Evolutionary conservation across 345 rosid genomes (phyloP).

Genomic region (Linum trigynum): DNA sequence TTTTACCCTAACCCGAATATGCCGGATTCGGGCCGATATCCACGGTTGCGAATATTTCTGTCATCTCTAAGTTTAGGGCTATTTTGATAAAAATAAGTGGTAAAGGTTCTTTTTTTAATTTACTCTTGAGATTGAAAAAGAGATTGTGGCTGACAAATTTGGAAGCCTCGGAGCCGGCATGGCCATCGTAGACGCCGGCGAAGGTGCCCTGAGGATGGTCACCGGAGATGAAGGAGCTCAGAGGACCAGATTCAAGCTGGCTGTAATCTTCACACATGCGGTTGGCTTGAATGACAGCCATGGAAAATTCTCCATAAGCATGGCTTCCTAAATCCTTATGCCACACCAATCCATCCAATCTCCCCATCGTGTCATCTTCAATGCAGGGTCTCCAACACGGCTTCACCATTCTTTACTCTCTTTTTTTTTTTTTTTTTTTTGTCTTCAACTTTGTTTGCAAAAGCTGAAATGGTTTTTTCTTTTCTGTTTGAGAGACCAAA

Average conservation of each 20-base stretch:
- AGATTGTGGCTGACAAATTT: conserved; percentile 20
- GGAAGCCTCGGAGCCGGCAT: conserved; percentile 24
- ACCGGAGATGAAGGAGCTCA: conserved; percentile 21
- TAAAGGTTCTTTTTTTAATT: background rate
- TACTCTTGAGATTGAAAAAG: conserved; percentile 25
- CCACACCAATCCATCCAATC: conserved; percentile 30
- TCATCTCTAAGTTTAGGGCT: no score
- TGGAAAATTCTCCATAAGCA: conserved; percentile 23
- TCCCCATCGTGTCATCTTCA: conserved; percentile 23
- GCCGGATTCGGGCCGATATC: background rate
- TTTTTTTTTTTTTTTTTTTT: no score
- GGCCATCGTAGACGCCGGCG: conserved; percentile 27
- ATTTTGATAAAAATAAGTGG: background rate
- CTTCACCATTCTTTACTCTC: conserved; percentile 14
- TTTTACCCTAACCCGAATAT: no score
- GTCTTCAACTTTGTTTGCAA: no score
- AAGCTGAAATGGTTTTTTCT: no score
- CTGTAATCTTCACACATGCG: conserved; percentile 26
- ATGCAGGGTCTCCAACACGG: conserved; percentile 29
- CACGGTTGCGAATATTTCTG: background rate
- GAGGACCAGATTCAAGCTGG: conserved; percentile 24
- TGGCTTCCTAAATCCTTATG: conserved; percentile 25
- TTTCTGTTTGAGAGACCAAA: no score
- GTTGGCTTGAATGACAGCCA: conserved; percentile 29
- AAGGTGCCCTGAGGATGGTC: conserved; percentile 18